Conservation (phyloP, 495 filamentous ascomycete species). For the Xylaria cubensis region DNA sequence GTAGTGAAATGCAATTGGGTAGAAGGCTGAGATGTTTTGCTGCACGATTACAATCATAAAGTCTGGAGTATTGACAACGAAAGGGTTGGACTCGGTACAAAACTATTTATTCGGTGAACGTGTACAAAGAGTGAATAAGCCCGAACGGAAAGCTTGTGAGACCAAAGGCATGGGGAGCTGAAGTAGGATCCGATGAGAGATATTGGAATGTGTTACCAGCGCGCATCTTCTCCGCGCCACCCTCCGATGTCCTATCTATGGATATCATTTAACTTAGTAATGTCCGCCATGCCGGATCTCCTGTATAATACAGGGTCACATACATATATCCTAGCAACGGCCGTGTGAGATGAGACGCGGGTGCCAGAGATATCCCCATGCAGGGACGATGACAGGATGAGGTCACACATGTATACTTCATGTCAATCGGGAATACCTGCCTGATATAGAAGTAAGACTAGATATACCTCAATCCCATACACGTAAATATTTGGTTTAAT, state of each 20-base stretch:
- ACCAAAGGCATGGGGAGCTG: background rate
- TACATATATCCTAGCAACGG: background rate
- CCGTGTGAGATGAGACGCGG: slow-evolving; percentile 7
- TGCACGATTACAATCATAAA: background rate
- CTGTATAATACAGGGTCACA: background rate
- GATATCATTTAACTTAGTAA: slow-evolving; percentile 8
- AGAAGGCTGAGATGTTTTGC: background rate
- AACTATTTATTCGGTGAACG: background rate
- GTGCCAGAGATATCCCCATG: slow-evolving; percentile 4
- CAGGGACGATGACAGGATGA: background rate
- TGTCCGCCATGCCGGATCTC: slow-evolving; percentile 9
- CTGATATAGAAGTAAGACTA: background rate
- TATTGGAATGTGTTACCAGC: background rate
- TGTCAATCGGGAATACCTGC: slow-evolving; percentile 24
- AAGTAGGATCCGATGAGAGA: slow-evolving; percentile 17
- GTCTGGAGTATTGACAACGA: background rate
- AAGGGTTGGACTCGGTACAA: background rate
- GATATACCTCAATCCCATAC: background rate
- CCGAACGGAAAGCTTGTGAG: slow-evolving; percentile 12
- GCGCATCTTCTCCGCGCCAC: slow-evolving; percentile 10
- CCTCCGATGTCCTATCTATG: slow-evolving; percentile 22
- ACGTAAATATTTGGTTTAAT: background rate
- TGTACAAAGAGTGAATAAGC: background rate
- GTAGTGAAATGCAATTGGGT: background rate
- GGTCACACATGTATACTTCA: background rate